Percentiles rank a stretch among this genome's conserved stretches.
phyloP scores from a whole-genome alignment of 495 filamentous ascomycete species.

The Penicillium soppii region DNA sequence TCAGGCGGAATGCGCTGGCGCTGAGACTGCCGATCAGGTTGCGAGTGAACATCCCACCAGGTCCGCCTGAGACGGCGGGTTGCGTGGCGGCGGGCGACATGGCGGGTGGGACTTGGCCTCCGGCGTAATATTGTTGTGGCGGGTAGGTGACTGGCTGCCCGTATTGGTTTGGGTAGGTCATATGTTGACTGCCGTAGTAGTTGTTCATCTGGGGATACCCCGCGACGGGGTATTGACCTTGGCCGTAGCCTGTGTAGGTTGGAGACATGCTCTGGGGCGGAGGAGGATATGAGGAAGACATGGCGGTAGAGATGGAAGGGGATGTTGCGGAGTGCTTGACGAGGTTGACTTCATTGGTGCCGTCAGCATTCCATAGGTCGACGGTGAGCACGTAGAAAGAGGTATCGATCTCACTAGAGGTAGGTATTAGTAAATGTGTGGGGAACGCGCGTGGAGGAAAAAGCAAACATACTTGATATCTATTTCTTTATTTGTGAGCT shows the following conservation, averaged over 20 bases:
- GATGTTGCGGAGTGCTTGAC: conserved; percentile 85
- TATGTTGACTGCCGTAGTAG: conserved; percentile 41
- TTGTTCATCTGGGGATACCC: conserved; percentile 41
- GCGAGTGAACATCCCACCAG: conserved; percentile 89
- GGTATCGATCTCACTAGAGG: conserved; percentile 69
- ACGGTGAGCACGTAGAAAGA: conserved; percentile 91
- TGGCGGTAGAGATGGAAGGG: conserved; percentile 85
- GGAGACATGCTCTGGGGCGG: conserved; percentile 45
- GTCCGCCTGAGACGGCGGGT: conserved; percentile 47
- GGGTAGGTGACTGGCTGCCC: conserved; percentile 42
- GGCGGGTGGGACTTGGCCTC: conserved; percentile 35
- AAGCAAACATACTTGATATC: conserved; percentile 71
- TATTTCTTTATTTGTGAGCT: conserved; percentile 77
- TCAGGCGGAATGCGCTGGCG: conserved; percentile 85
- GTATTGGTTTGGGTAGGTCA: conserved; percentile 45
- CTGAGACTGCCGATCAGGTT: conserved; percentile 94
- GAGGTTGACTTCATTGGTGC: conserved; percentile 86
- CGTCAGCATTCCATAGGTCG: conserved; percentile 86
- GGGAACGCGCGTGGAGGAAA: too few species aligned
- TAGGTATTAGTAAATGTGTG: conserved; percentile 2
- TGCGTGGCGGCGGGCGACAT: conserved; percentile 41
- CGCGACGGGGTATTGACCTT: conserved; percentile 40
- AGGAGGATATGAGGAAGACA: conserved; percentile 72
- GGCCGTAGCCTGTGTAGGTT: conserved; percentile 35
- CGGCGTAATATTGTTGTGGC: conserved; percentile 34